Evolutionary conservation across 1,284 basidiomycete species (phyloP).

Genomic region (Flammula alnicola): DNA sequence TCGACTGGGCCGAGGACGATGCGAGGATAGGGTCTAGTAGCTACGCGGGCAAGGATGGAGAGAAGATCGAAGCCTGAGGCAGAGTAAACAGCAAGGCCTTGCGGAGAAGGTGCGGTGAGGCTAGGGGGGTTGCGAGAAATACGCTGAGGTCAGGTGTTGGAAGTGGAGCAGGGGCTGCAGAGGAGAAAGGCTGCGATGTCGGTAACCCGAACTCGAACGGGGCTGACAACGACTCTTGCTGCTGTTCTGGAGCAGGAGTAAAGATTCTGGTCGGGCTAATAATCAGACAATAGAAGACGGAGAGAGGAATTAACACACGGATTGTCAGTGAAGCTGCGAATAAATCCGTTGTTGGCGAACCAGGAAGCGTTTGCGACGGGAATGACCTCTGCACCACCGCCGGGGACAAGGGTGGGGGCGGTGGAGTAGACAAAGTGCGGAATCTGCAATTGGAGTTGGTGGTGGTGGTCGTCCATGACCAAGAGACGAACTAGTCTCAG

Average conservation of each 20-base stretch:
- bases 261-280: neutral
- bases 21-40: slow-evolving; percentile 73
- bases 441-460: slow-evolving; percentile 61
- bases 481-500: slow-evolving; percentile 11
- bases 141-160: slow-evolving; percentile 21
- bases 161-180: slow-evolving; percentile 11
- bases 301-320: too few relatives aligned
- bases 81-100: slow-evolving; percentile 65
- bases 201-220: slow-evolving; percentile 28
- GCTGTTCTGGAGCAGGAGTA: neutral
- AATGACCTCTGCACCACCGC: slow-evolving; percentile 74
- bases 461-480: slow-evolving; percentile 42
- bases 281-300: neutral
- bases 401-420: slow-evolving; percentile 61
- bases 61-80: slow-evolving; percentile 90
- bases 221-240: slow-evolving; percentile 16
- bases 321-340: neutral
- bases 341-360: too few relatives aligned
- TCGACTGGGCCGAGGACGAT: slow-evolving; percentile 91
- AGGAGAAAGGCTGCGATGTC: neutral
- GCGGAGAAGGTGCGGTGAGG: slow-evolving; percentile 25
- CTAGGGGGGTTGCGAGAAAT: slow-evolving; percentile 18
- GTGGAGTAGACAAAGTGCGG: slow-evolving; percentile 64
- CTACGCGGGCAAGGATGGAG: slow-evolving; percentile 80
- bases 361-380: slow-evolving; percentile 55